These are phyloP conservation scores for Inga oerstediana DNA, from an alignment of 306 rosid species.

Conservation along the genomic window DNA sequence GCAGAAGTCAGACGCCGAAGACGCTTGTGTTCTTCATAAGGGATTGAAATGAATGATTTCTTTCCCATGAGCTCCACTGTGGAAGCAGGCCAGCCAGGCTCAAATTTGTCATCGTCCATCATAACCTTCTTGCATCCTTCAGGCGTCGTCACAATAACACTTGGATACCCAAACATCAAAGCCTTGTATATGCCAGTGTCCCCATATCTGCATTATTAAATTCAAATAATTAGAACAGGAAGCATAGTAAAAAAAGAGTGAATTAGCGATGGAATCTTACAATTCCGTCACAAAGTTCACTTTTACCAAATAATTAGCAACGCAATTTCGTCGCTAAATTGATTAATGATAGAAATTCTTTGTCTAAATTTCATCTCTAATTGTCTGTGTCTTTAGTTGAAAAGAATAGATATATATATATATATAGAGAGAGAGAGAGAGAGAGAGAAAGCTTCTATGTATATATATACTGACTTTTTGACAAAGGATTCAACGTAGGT, in stretches of 20 bases:
- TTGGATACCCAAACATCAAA: slow-evolving; percentile 74
- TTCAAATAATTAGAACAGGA: background rate
- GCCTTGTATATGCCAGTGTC: slow-evolving; percentile 70
- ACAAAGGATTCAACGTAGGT: slow-evolving; percentile 51
- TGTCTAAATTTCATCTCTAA: no score
- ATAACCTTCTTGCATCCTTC: slow-evolving; percentile 62
- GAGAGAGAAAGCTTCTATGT: background rate
- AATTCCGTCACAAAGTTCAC: no score
- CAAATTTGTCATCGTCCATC: slow-evolving; percentile 72
- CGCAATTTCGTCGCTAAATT: no score
- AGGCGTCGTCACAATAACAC: slow-evolving; percentile 69
- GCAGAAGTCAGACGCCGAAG: slow-evolving; percentile 70
- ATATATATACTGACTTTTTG: background rate
- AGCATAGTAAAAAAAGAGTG: background rate
- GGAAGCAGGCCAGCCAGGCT: slow-evolving; percentile 76
- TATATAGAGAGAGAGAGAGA: no score
- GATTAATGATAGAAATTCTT: no score
- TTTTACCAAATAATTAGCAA: no score
- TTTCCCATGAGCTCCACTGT: slow-evolving; percentile 68
- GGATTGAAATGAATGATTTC: slow-evolving; percentile 65
- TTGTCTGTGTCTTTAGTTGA: no score
- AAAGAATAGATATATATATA: no score
- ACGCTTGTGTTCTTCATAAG: slow-evolving; percentile 73
- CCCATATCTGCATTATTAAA: slow-evolving; percentile 59
- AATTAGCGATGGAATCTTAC: no score